These are phyloP conservation scores for Selenicereus undatus DNA, from an alignment of 148 eudicot species.

Conservation along the genomic window DNA sequence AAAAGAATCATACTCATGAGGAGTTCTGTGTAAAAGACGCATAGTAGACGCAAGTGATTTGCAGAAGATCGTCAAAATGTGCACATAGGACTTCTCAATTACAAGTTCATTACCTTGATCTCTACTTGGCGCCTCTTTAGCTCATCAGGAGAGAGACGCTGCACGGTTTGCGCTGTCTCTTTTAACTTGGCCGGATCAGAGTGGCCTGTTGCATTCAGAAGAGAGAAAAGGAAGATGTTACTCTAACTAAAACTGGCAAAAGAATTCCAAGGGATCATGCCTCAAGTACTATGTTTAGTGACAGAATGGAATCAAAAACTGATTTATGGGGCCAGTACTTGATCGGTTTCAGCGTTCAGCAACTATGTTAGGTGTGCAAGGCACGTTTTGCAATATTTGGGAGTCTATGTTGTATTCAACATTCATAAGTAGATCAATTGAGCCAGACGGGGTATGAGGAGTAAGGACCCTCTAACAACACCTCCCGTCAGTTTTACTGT, in stretches of 20 bases:
- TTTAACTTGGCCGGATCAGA: constrained; percentile 85
- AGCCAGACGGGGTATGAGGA: not conserved
- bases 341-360: no score
- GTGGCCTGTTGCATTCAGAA: constrained; percentile 51
- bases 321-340: not conserved
- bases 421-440: not conserved
- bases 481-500: not conserved
- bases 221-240: constrained; percentile 11
- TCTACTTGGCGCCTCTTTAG: constrained; percentile 66
- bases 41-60: no score
- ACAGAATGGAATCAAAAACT: not conserved
- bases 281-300: constrained; percentile 3
- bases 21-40: not conserved
- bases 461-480: not conserved
- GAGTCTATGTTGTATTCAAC: not conserved
- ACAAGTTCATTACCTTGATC: constrained; percentile 48
- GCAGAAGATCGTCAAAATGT: not conserved
- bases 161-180: constrained; percentile 53
- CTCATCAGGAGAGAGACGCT: constrained; percentile 62
- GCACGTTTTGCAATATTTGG: not conserved
- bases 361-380: not conserved
- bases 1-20: not conserved
- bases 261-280: not conserved
- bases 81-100: not conserved
- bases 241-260: constrained; percentile 2